Percentiles rank a stretch among this genome's conserved stretches.
phyloP scores from a whole-genome alignment of 345 rosid genomes.

The Noccaea bulbosa region DNA sequence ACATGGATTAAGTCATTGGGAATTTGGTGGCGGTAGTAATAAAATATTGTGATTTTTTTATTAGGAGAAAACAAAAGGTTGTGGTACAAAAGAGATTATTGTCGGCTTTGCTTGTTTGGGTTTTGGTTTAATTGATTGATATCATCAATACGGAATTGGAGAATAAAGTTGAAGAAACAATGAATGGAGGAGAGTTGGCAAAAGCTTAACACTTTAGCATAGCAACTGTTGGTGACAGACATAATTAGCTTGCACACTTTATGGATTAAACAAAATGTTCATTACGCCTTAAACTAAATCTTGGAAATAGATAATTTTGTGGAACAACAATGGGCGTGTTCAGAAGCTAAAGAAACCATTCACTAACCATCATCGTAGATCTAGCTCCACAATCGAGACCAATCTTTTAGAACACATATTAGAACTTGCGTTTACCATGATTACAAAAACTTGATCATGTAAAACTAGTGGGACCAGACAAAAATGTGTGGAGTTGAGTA shows the following conservation, averaged over 20 bases:
- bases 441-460: slow-evolving; percentile 9
- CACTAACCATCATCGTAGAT: not conserved
- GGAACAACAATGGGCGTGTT: not conserved
- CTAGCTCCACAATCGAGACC: not conserved
- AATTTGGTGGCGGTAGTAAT: slow-evolving; percentile 24
- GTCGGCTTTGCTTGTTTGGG: slow-evolving; percentile 46
- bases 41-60: slow-evolving; percentile 23
- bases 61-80: slow-evolving; percentile 26
- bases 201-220: slow-evolving; percentile 39
- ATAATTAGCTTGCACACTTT: slow-evolving; percentile 41
- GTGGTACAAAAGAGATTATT: slow-evolving; percentile 43
- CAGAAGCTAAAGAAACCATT: not conserved
- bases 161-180: slow-evolving; percentile 38
- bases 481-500: slow-evolving; percentile 24
- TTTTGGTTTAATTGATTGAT: slow-evolving; percentile 19
- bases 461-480: slow-evolving; percentile 26
- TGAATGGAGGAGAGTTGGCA: slow-evolving; percentile 42
- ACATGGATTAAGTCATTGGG: slow-evolving; percentile 30
- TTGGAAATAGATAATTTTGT: not conserved
- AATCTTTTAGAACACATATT: no score
- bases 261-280: slow-evolving; percentile 8
- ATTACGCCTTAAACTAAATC: slow-evolving; percentile 6
- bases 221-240: slow-evolving; percentile 34
- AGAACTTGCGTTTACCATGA: not conserved
- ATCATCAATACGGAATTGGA: not conserved